Percentiles rank a stretch among this genome's conserved stretches.
Evolutionary conservation across 257 asterid species (phyloP).

Genomic region (Cruciata laevipes): DNA sequence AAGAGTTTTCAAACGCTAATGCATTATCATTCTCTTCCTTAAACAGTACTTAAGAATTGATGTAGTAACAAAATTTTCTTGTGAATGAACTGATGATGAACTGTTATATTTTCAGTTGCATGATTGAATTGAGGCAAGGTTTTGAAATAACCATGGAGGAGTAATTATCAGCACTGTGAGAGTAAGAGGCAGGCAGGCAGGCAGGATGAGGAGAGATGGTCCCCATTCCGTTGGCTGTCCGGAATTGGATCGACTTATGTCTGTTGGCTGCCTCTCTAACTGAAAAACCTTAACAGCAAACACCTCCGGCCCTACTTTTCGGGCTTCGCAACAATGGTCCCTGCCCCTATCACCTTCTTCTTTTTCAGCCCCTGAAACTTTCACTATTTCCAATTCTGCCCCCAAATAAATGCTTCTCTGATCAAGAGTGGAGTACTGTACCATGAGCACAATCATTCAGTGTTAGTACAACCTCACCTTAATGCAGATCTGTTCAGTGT

Average conservation of each 20-base stretch:
- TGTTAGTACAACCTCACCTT: background rate
- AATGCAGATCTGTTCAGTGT: background rate
- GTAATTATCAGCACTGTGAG: background rate
- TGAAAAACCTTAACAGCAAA: slow-evolving; percentile 11
- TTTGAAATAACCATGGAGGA: background rate
- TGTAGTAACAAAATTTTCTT: background rate
- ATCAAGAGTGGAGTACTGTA: background rate
- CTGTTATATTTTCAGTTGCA: no score
- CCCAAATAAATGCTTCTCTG: background rate
- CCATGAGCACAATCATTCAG: background rate
- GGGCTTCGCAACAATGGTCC: background rate
- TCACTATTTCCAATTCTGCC: background rate
- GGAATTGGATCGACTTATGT: slow-evolving; percentile 12
- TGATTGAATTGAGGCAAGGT: background rate
- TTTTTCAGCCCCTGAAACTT: background rate
- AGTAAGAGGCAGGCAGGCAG: background rate
- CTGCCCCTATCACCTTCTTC: background rate
- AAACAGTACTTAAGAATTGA: no score
- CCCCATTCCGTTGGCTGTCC: slow-evolving; percentile 19
- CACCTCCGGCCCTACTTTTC: slow-evolving; percentile 9
- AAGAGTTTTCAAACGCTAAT: no score
- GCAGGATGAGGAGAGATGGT: background rate
- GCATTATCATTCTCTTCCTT: background rate
- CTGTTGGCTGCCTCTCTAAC: slow-evolving; percentile 3
- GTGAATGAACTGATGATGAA: no score